Conservation (phyloP, 83 land plant species). For the Picea mariana region DNA sequence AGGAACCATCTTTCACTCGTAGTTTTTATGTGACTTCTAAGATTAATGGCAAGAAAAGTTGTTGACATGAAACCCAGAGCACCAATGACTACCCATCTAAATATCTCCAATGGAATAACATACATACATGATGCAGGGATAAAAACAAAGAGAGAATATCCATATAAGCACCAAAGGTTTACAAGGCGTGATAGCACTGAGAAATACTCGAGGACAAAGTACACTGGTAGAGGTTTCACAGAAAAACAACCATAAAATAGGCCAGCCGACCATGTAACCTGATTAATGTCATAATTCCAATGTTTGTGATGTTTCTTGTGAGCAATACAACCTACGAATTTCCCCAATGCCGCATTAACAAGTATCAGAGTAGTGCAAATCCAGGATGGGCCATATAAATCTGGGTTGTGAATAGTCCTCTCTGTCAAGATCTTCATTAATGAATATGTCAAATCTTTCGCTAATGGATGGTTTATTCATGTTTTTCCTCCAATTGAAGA, state of each 20-base stretch:
- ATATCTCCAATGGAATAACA: no score
- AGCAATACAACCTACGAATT: slow-evolving; percentile 91
- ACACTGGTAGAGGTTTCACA: slow-evolving; percentile 78
- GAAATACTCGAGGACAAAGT: slow-evolving; percentile 86
- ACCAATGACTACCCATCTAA: slow-evolving; percentile 23
- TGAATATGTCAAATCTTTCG: slow-evolving; percentile 61
- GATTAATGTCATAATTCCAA: slow-evolving; percentile 58
- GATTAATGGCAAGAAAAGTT: slow-evolving; percentile 87
- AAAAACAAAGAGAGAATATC: slow-evolving; percentile 94
- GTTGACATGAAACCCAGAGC: slow-evolving; percentile 94
- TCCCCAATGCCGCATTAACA: slow-evolving; percentile 83
- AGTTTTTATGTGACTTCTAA: slow-evolving; percentile 81
- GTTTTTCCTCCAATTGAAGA: slow-evolving; percentile 98
- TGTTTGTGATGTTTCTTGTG: slow-evolving; percentile 74
- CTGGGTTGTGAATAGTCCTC: no score
- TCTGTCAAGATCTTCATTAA: no score
- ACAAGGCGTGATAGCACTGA: slow-evolving; percentile 37
- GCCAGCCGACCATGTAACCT: no score
- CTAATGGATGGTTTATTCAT: slow-evolving; percentile 86
- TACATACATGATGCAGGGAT: slow-evolving; percentile 62
- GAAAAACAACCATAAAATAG: slow-evolving; percentile 91
- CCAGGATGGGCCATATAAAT: slow-evolving; percentile 84
- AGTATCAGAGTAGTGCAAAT: no score
- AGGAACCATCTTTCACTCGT: slow-evolving; percentile 75
- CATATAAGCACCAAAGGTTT: slow-evolving; percentile 14